A percentile compares a stretch with the other conserved stretches of the same genome.
Evolutionary conservation across 2,329 filamentous ascomycete species (phyloP).

Genomic region (Aspergillus spinulosporus): DNA sequence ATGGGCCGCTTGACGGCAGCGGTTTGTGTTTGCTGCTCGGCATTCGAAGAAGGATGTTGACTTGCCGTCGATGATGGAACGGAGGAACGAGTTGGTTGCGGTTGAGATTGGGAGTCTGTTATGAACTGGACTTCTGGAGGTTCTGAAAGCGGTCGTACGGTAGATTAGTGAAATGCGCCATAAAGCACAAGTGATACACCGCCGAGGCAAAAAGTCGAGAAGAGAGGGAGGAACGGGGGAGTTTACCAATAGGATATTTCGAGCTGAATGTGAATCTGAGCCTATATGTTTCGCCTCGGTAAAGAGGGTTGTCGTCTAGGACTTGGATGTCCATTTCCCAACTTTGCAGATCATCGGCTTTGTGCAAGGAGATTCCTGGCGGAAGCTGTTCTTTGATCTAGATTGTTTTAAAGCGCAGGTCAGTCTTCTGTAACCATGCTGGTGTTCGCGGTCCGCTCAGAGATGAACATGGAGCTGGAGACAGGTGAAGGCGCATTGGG

Average conservation of each 20-base stretch:
- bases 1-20: conserved; percentile 58
- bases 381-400: conserved; percentile 61
- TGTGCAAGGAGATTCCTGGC: conserved; percentile 73
- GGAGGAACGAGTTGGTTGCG: not conserved
- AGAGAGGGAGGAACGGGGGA: not conserved
- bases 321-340: conserved; percentile 93
- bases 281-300: conserved; percentile 75
- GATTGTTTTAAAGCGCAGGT: too few relatives aligned
- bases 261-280: conserved; percentile 83
- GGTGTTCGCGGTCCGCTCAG: too few relatives aligned
- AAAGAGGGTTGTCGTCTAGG: conserved; percentile 86
- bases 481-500: too few relatives aligned
- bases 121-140: conserved; percentile 93
- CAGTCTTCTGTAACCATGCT: too few relatives aligned
- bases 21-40: conserved; percentile 11
- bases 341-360: conserved; percentile 78
- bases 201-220: not conserved
- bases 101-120: not conserved
- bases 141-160: conserved; percentile 56
- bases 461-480: too few relatives aligned
- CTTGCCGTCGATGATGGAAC: not conserved
- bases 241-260: conserved; percentile 83
- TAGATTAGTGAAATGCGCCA: not conserved
- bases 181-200: too few relatives aligned
- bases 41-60: not conserved